Base-by-base conservation (phyloP, 2,329 filamentous ascomycete genomes). In the Sclerotinia borealis region DNA sequence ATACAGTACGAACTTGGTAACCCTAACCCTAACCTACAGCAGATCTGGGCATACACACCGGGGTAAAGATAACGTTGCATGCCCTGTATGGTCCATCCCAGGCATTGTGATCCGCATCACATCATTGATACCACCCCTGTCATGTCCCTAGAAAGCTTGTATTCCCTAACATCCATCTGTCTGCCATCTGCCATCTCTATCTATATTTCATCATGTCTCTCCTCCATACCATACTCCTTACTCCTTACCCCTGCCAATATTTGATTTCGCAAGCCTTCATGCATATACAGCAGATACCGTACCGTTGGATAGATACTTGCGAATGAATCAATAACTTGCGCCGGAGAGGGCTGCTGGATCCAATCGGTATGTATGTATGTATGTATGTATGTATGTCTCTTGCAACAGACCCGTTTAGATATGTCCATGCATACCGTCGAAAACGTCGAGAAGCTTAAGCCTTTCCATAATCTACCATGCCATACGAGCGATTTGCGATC, bases 91-190 rank as follows among this genome's bases (percentile, higher is more conserved):
- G 36, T 17, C 19, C 47, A 45, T 47, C n/a, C 27, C 37, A 17
- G 27, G 10, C 37, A n/a, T n/a, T n/a, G n/a, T n/a, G n/a, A n/a
- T n/a, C n/a, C n/a, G n/a, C n/a, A n/a, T n/a, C n/a, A n/a, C n/a
- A n/a, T n/a, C n/a, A n/a, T n/a, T n/a, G n/a, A n/a, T n/a, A 9
- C 48, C 15, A 17, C 25, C 3, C 27, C 48, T 13, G 22, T 15
- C 19, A 22, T 27, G n/a, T 27, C 58, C 45, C 58, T 45, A 41
- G 45, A 51, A 61, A 54, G 59, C 48, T 61, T 61, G 59, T 61
- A 19, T 31, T 29, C n/a, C 34, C 9, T 45, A 41, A 7, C n/a
- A 61, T 15, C 25, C n/a, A n/a, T 34, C 48, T 61, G 27, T 4
- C 9, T 15, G 17, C 25, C 43, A 7, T 10, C 34, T 49, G 19